Base-by-base conservation (phyloP, 2,329 filamentous ascomycete species). In the Simplicillium sp. region DNA sequence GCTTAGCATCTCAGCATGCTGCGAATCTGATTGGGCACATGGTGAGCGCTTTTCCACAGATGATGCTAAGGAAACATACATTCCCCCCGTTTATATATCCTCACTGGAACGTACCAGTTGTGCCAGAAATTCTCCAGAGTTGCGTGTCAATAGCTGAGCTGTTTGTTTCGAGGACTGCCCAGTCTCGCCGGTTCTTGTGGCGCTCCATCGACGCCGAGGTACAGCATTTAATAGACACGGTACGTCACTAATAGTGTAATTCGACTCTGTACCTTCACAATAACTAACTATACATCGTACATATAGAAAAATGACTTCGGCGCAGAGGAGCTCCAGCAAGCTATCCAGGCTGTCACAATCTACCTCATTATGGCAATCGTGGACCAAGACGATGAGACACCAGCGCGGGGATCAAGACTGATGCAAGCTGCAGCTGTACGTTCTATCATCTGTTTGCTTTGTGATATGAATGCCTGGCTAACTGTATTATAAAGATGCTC, bases 71-170 rank as follows among this genome's bases (percentile, higher is more conserved):
- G 7, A 52, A 52, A 1, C 48, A 54, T 7, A 57, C 46, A 0
- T 51, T 59, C 28, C 57, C 57, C 2, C 57, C 57, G 0, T 60
- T 60, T 5, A 52, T 60, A 12, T 54, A 60, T 16, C 47, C 50
- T 0, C 44, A 54, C 1, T 56, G 52, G 51, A 46, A 56, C 11
- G n/a, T 36, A 2, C 7, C 42, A 3, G 18, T 13, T 1, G 42
- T 56, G 0, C 52, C 54, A 0, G 48, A 54, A 2, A 46, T 36
- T 4, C 11, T 59, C 2, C 48, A 48, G 0, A 55, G 41, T 2
- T 59, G 55, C 18, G 47, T 57, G 40, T 44, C 50, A 0, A 49
- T 60, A 12, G 42, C 55, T 0, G 51, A 54, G 8, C 17, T 56
- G 0, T 59, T 59, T 36, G 48, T 41, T 0, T 37, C 46, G 0